Conservation (phyloP, 2,329 filamentous ascomycete genomes). For the Phialocephala subalpina region DNA sequence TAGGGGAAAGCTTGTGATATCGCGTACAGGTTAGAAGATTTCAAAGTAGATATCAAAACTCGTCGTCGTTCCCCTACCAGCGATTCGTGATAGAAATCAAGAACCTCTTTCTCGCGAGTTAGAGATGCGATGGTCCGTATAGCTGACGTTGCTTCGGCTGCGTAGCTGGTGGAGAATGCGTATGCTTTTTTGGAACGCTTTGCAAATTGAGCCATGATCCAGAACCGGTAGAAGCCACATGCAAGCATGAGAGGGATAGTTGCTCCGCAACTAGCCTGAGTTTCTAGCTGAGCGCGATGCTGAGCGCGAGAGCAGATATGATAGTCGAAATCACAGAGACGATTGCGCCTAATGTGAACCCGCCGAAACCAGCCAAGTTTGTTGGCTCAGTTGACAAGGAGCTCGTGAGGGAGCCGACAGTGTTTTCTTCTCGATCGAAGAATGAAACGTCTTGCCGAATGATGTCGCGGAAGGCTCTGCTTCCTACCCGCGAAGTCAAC, state of each 20-base stretch:
- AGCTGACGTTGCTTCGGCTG: conserved; percentile 91
- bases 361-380: conserved; percentile 88
- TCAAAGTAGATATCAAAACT: conserved; percentile 77
- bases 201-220: conserved; percentile 82
- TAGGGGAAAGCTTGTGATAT: conserved; percentile 86
- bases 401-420: conserved; percentile 84
- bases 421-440: conserved; percentile 91
- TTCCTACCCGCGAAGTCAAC: conserved; percentile 82
- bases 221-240: conserved; percentile 90
- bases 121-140: conserved; percentile 94
- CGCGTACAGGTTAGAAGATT: conserved; percentile 82
- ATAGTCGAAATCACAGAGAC: too few relatives aligned
- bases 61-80: conserved; percentile 71
- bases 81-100: conserved; percentile 71
- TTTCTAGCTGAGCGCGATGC: conserved; percentile 90
- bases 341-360: conserved; percentile 88
- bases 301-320: conserved; percentile 78
- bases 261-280: conserved; percentile 77
- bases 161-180: conserved; percentile 81
- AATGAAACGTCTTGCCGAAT: conserved; percentile 92
- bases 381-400: conserved; percentile 92
- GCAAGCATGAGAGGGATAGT: conserved; percentile 79
- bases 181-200: conserved; percentile 82
- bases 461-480: conserved; percentile 84
- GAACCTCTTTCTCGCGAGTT: conserved; percentile 85